These are phyloP conservation scores for Waltergamsia citrina DNA, from an alignment of 2,329 filamentous ascomycete genomes.

Conservation along the genomic window DNA sequence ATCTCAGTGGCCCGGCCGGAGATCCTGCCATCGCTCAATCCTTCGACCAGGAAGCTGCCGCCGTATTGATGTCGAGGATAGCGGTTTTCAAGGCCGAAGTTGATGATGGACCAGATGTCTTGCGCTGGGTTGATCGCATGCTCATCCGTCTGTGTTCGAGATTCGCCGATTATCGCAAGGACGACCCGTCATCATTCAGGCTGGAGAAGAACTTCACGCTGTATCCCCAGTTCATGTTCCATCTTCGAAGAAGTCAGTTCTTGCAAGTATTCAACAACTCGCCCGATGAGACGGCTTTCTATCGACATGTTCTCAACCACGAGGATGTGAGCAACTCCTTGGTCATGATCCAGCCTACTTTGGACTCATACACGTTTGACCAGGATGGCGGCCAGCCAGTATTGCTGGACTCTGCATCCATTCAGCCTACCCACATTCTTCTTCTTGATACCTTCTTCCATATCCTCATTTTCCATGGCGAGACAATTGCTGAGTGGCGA, in stretches of 20 bases:
- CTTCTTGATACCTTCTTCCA: slow-evolving; percentile 99
- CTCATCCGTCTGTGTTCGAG: slow-evolving; percentile 91
- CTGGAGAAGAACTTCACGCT: slow-evolving; percentile 98
- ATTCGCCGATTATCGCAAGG: slow-evolving; percentile 96
- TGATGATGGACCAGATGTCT: slow-evolving; percentile 94
- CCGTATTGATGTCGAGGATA: slow-evolving; percentile 97
- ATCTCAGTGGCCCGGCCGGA: slow-evolving; percentile 84
- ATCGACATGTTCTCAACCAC: slow-evolving; percentile 91
- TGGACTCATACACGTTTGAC: slow-evolving; percentile 96
- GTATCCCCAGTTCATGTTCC: slow-evolving; percentile 99
- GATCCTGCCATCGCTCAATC: slow-evolving; percentile 93
- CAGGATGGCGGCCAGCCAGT: slow-evolving; percentile 89
- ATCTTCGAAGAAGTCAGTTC: slow-evolving; percentile 93
- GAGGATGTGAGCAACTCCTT: slow-evolving; percentile 95
- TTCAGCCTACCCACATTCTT: slow-evolving; percentile 87
- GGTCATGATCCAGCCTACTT: slow-evolving; percentile 96
- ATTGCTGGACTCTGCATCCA: slow-evolving; percentile 91
- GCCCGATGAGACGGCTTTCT: slow-evolving; percentile 98
- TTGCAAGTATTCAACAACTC: slow-evolving; percentile 99
- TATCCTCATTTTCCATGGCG: slow-evolving; percentile 97
- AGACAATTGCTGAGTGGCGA: slow-evolving; percentile 95
- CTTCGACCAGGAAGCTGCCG: slow-evolving; percentile 95
- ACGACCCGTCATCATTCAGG: slow-evolving; percentile 93
- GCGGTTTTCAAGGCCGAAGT: slow-evolving; percentile 98
- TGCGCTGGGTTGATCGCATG: slow-evolving; percentile 98